Evolutionary conservation across 495 filamentous ascomycete species (phyloP), one percentile per base, ranked within the genome.

Genomic region (Pyrenopolyporus hunteri): DNA sequence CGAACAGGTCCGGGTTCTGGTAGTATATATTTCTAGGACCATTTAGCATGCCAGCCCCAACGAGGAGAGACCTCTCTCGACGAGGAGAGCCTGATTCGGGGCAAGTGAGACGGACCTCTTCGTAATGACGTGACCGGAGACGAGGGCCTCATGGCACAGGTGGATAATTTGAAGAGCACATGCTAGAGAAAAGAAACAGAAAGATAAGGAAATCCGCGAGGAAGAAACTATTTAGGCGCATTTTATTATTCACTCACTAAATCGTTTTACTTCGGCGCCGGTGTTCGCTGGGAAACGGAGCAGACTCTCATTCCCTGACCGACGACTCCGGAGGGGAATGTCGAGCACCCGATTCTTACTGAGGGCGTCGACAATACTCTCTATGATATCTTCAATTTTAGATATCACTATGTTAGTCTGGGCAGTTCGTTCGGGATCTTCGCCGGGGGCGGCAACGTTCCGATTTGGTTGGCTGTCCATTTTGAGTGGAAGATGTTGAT

Each of bases 11-110:
- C 0, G 89, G 87, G 63, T 96, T 84, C 51, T 89, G 87, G 70
- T 98, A 98, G 73, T 90, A 98, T 10, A 98, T 90, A 57, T 94
- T 92, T 65, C 94, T 96, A 51, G 4, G 4, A 26, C 6, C 9
- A 2, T 36, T 63, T 20, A 54, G 50, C 22, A 54, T 11, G 29
- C 28, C 6, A 14, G 20, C 9, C 8, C 23, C 1, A 29, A n/a
- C n/a, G 14, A 45, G 3, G 4, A 22, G 9, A 9, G 25, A 29
- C 20, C 6, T 3, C 16, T 47, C 11, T 16, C 8, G 6, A n/a
- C 10, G 19, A 7, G 9, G 14, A 7, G 11, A 6, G 10, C 10
- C 8, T 43, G 9, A 10, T 2, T 4, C 7, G 17, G 11, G 5
- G 14, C 10, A 48, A 33, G 10, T 16, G 4, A 33, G 14, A 16